Base-by-base conservation (phyloP, 306 rosid genomes). In the Inga laurina region DNA sequence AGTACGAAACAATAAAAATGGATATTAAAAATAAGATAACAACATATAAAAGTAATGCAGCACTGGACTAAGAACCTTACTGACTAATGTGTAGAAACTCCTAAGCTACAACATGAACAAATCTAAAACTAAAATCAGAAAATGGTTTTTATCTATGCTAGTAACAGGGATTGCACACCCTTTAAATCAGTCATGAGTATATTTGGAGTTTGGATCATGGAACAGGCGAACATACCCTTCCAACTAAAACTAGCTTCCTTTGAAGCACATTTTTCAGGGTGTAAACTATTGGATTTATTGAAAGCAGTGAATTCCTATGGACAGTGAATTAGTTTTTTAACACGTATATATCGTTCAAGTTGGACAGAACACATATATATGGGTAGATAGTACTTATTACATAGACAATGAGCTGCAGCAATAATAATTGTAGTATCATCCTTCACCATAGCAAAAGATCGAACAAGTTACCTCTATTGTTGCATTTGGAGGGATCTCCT, bases 401-500 rank as follows among this genome's bases (percentile, higher is more conserved):
- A 39, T 39, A 39, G 43, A 39, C 43, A 39, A 8, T 1, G 43
- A 39, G 6, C 43, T 6, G 43, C 43, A 39, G 43, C 43, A 39
- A 39, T 39, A 27, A 67, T 39, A 45, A 32, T 37, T 70, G 22
- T 11, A 21, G 39, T 7, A 69, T 73, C 52, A 14, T 57, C 43
- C 34, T 76, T 61, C 14, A 9, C 30, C 22, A 52, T 52, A 81
- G 74, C 27, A 74, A 72, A 52, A 81, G 75, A 81, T 75, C 32
- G 48, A 81, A 65, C 64, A 76, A 66, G 10, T 77, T 82, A 93
- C 99, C 98, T 92, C 97, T 82, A 96, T 96, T 67, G 93, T 96
- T 82, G 97, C 97, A 76, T 96, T 93, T 75, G 99, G 99, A 83
- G 98, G 99, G 79, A 96, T 96, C 89, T 96, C 99, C 74, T 92